Conservation (phyloP, 495 filamentous ascomycete species). For the Amphirosellinia nigrospora region DNA sequence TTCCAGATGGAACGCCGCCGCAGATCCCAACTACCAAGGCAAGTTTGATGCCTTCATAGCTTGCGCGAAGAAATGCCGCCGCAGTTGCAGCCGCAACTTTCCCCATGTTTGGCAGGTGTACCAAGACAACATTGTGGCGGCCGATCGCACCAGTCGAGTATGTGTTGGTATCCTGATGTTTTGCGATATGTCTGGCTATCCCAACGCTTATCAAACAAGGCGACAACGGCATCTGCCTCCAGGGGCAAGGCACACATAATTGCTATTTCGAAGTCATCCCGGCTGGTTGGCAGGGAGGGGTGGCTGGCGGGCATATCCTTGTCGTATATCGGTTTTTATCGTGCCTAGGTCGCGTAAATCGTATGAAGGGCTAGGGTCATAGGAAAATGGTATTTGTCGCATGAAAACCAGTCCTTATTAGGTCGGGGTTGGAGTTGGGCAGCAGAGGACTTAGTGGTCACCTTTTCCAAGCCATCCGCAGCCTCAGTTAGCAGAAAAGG, state of each 20-base stretch:
- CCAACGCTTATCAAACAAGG: constrained; percentile 23
- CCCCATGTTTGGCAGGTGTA: not conserved
- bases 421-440: no score
- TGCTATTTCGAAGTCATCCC: constrained; percentile 43
- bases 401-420: no score
- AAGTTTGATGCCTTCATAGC: not conserved
- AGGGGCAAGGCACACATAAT: constrained; percentile 46
- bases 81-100: not conserved
- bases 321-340: no score
- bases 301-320: no score
- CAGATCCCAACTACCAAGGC: not conserved
- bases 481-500: no score
- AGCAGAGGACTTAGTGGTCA: no score
- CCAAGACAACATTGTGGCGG: not conserved
- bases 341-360: no score
- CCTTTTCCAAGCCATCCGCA: no score
- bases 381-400: no score
- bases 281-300: no score
- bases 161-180: not conserved
- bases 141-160: not conserved
- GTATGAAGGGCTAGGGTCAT: no score
- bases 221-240: constrained; percentile 40
- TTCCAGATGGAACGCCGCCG: not conserved
- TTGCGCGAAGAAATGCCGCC: not conserved
- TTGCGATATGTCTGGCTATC: not conserved